Percentiles rank a stretch among this genome's conserved stretches.
phyloP scores from a whole-genome alignment of 2,329 filamentous ascomycete genomes.

The Fusarium udum region DNA sequence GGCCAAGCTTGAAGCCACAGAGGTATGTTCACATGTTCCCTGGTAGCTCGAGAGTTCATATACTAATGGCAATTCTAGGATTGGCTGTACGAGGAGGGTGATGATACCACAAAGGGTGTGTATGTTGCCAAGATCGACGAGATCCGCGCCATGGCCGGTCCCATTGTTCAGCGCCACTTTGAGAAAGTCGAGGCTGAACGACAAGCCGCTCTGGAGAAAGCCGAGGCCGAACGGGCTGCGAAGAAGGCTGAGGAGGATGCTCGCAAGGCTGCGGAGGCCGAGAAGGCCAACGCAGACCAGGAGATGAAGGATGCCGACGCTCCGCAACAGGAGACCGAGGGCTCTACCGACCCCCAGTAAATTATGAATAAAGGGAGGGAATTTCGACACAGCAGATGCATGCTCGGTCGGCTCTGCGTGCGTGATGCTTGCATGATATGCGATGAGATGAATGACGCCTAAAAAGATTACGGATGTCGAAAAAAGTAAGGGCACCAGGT shows the following conservation, averaged over 20 bases:
- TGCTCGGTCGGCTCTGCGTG: not conserved
- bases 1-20: conserved; percentile 81
- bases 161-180: conserved; percentile 92
- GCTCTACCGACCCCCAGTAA: conserved; percentile 52
- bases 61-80: conserved; percentile 67
- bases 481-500: conserved; percentile 27
- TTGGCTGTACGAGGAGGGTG: conserved; percentile 97
- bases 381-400: conserved; percentile 1
- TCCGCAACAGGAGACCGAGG: conserved; percentile 60
- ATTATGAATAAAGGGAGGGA: conserved; percentile 12
- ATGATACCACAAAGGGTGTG: conserved; percentile 91
- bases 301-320: conserved; percentile 72
- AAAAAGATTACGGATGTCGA: conserved; percentile 31
- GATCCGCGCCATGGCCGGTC: conserved; percentile 88
- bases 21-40: conserved; percentile 70
- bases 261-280: conserved; percentile 62
- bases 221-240: conserved; percentile 80
- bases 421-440: conserved; percentile 26
- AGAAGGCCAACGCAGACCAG: conserved; percentile 64
- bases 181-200: conserved; percentile 93
- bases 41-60: not conserved
- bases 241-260: conserved; percentile 72
- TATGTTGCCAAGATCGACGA: conserved; percentile 97
- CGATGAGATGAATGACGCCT: conserved; percentile 41
- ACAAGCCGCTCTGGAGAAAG: conserved; percentile 77